Evolutionary conservation across 208 protist genomes (phyloP).

Genomic region (Leishmania mexicana): DNA sequence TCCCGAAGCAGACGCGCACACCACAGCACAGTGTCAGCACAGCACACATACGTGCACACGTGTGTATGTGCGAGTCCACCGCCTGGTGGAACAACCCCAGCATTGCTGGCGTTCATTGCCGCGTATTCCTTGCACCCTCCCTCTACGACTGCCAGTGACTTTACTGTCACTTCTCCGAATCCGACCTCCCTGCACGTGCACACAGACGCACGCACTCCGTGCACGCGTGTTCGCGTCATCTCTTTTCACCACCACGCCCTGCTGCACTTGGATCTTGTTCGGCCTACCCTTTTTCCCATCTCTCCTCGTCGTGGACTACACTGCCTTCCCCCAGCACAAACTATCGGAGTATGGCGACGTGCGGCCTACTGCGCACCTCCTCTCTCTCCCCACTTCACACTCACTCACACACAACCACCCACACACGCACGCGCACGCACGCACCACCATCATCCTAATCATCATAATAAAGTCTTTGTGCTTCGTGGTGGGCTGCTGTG

Average conservation of each 20-base stretch:
- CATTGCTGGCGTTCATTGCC: background rate
- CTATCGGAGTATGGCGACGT: background rate
- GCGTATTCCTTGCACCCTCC: background rate
- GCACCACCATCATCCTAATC: background rate
- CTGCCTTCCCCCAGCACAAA: background rate
- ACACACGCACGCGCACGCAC: background rate
- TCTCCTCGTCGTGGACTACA: background rate
- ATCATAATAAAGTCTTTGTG: background rate
- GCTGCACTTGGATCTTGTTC: too few relatives aligned
- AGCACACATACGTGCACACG: too few relatives aligned
- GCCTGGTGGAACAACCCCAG: background rate
- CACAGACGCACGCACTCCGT: background rate
- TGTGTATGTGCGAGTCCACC: background rate
- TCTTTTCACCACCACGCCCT: too few relatives aligned
- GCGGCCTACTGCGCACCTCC: background rate
- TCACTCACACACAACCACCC: background rate
- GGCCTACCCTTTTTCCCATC: background rate
- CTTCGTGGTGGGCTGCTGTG: background rate
- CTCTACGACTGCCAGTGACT: background rate
- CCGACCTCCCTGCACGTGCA: background rate
- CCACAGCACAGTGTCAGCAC: background rate
- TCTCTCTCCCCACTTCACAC: background rate
- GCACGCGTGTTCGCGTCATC: background rate
- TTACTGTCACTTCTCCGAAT: background rate
- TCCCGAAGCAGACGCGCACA: background rate